phyloP scores from a whole-genome alignment of 2,329 filamentous ascomycete genomes.

The Paecilomyces fulvus region DNA sequence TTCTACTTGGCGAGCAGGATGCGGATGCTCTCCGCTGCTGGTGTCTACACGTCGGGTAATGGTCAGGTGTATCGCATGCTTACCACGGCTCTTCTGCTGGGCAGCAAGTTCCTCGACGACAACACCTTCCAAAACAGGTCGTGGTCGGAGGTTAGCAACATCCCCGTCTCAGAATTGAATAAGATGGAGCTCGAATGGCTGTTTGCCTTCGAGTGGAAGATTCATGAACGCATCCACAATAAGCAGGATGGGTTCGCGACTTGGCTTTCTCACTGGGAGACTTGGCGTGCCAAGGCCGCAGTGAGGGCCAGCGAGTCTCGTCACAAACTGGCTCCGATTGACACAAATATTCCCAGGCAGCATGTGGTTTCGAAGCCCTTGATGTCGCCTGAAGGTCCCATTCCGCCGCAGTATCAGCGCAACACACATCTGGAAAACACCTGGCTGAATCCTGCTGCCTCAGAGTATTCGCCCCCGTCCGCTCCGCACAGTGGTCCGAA shows the following conservation, averaged over 20 bases:
- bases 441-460: constrained; percentile 41
- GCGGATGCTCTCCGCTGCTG: constrained; percentile 57
- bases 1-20: constrained; percentile 81
- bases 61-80: constrained; percentile 81
- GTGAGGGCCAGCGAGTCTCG: constrained; percentile 39
- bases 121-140: constrained; percentile 97
- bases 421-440: constrained; percentile 40
- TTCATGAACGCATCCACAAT: constrained; percentile 76
- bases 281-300: constrained; percentile 47
- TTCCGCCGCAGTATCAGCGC: constrained; percentile 44
- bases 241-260: constrained; percentile 59
- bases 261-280: constrained; percentile 60
- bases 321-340: constrained; percentile 52
- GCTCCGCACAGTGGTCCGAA: constrained; percentile 40
- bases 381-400: constrained; percentile 40
- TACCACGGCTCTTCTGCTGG: constrained; percentile 74
- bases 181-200: constrained; percentile 83
- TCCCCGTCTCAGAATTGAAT: constrained; percentile 76
- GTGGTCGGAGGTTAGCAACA: constrained; percentile 91
- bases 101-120: constrained; percentile 93
- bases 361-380: constrained; percentile 42
- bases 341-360: constrained; percentile 53
- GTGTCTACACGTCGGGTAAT: constrained; percentile 47
- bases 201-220: constrained; percentile 68
- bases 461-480: constrained; percentile 45